A percentile compares a stretch with the other conserved stretches of the same genome.
Evolutionary conservation across 2,329 filamentous ascomycete species (phyloP).

Genomic region (Periconia sp.): DNA sequence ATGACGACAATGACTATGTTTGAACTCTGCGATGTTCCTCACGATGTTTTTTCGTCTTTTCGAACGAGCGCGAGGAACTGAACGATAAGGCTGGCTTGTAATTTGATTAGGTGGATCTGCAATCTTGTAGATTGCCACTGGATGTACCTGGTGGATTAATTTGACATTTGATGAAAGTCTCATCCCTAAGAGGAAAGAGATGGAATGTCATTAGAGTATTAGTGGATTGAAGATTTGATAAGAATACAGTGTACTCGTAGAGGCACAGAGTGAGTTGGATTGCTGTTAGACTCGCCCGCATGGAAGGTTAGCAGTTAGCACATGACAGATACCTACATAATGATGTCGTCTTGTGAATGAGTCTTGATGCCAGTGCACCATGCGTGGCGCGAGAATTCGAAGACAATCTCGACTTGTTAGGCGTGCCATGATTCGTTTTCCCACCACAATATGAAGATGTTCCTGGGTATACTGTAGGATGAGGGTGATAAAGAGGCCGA

Average conservation of each 20-base stretch:
- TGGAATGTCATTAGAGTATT: neutral
- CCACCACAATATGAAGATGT: too few relatives aligned
- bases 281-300: neutral
- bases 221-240: neutral
- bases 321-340: too few relatives aligned
- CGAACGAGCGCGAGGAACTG: neutral
- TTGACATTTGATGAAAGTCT: neutral
- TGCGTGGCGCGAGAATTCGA: too few relatives aligned
- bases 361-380: neutral
- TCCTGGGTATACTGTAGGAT: too few relatives aligned
- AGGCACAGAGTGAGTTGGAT: neutral
- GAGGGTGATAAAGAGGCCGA: too few relatives aligned
- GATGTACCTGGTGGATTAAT: neutral
- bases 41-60: neutral
- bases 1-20: neutral
- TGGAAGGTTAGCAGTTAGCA: neutral
- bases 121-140: neutral
- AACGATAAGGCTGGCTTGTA: neutral
- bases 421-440: too few relatives aligned
- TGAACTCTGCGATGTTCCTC: neutral
- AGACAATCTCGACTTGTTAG: too few relatives aligned
- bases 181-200: neutral
- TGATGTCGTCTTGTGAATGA: neutral
- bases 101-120: neutral
- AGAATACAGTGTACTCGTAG: neutral